Evolutionary conservation across 331 rosid genomes (phyloP), one percentile per base, ranked within the genome.

Genomic region (Saraca asoca): DNA sequence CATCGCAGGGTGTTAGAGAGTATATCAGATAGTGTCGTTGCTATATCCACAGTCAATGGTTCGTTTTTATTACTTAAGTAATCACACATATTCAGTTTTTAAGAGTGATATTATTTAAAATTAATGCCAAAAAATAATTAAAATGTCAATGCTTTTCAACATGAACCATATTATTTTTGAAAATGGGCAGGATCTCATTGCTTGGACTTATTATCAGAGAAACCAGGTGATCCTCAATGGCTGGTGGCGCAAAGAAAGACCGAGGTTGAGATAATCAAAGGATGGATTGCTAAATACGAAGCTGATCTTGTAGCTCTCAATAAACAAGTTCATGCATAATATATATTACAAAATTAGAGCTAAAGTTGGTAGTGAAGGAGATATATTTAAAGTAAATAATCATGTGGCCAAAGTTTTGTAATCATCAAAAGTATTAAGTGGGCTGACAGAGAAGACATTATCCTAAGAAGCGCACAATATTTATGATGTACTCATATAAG

Each of bases 171-270:
- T n/a, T 24, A 24, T 24, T 24, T 24, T 1, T 24, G 31, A 24
- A 24, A 24, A n/a, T n/a, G 57, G 74, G 62, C 80, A 87, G 96
- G 96, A 13, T 87, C 92, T 44, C 96, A 90, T 77, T 90, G 92
- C 66, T 56, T 87, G 70, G 95, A 90, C 75, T 70, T 87, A 66
- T 57, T 37, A 3, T 7, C 1, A 20, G 62, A 79, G 46, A 11
- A 54, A 7, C n/a, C 56, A 33, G 76, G 79, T 1, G 95, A 91
- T 79, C 97, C 93, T 1, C 15, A 79, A 9, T 88, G 97, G 97
- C 70, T 91, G 73, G 74, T 82, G 33, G 14, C 5, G 65, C 97
- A 91, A 57, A 80, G 97, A 19, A 60, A 75, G 35, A 62, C 7
- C 0, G 93, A 84, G 56, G 64, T 84, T 9, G 35, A 58, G 5